Conservation (phyloP, 306 rosid species). For the Cicer judaicum region DNA sequence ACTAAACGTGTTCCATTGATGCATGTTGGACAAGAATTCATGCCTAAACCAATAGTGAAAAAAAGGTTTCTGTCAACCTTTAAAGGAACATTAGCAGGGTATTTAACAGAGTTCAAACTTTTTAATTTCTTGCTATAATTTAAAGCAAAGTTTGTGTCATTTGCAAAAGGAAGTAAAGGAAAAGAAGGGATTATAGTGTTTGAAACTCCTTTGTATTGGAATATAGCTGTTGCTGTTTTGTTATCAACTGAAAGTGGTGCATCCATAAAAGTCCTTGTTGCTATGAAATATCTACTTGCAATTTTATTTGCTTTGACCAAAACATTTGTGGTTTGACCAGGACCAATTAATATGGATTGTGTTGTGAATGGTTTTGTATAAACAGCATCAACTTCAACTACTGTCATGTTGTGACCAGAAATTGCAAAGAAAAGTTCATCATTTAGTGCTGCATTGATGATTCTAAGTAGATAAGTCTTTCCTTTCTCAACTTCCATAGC, state of each 20-base stretch:
- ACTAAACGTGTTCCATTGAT: conserved; percentile 75
- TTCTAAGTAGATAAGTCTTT: conserved; percentile 75
- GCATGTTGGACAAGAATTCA: conserved; percentile 67
- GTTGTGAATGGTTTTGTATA: conserved; percentile 83
- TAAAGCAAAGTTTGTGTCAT: conserved; percentile 66
- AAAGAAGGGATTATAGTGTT: conserved; percentile 72
- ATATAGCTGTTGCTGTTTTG: conserved; percentile 79
- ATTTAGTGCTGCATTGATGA: conserved; percentile 53
- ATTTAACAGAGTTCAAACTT: conserved; percentile 64
- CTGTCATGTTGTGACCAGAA: conserved; percentile 77
- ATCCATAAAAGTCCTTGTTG: conserved; percentile 73
- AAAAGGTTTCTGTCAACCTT: conserved; percentile 73
- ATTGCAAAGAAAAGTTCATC: conserved; percentile 83
- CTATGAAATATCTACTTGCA: conserved; percentile 71
- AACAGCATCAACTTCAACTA: conserved; percentile 91
- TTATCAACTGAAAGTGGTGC: conserved; percentile 70
- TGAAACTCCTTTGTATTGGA: conserved; percentile 75
- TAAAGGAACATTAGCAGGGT: conserved; percentile 83
- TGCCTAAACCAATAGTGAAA: conserved; percentile 74
- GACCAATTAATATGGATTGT: conserved; percentile 69
- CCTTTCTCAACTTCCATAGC: conserved; percentile 79
- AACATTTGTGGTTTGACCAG: conserved; percentile 92
- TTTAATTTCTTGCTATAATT: conserved; percentile 59
- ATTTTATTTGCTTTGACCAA: conserved; percentile 68
- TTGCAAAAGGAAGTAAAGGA: conserved; percentile 64